Percentiles rank a stretch among this genome's conserved stretches.
These are phyloP conservation scores for Fomitopsis schrenkii DNA, from an alignment of 1,284 basidiomycete species.

Conservation along the genomic window DNA sequence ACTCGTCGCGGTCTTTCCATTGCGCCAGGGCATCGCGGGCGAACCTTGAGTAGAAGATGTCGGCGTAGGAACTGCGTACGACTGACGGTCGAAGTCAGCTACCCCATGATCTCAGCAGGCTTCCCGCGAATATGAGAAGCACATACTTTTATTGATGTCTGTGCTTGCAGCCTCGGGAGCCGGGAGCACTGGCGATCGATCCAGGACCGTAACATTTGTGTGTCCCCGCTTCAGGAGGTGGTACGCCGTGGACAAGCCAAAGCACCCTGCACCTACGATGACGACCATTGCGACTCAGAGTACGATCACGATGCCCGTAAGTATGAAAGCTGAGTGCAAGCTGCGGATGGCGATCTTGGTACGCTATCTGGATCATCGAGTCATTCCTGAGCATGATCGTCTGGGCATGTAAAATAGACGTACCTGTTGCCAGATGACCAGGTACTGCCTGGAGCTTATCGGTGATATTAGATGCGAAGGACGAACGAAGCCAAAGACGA, in stretches of 20 bases:
- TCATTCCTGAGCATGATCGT: background rate
- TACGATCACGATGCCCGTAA: background rate
- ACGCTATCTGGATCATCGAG: background rate
- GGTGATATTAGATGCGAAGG: no score
- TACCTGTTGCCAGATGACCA: no score
- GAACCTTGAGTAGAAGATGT: slow-evolving; percentile 65
- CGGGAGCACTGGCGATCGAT: slow-evolving; percentile 61
- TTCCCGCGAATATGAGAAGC: background rate
- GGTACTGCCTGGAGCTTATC: no score
- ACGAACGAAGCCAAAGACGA: no score
- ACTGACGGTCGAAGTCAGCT: slow-evolving; percentile 35
- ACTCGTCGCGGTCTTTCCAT: slow-evolving; percentile 66
- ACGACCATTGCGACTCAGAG: slow-evolving; percentile 38
- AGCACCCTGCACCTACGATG: slow-evolving; percentile 83
- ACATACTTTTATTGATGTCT: slow-evolving; percentile 80
- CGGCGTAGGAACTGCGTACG: slow-evolving; percentile 67
- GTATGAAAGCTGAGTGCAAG: no score
- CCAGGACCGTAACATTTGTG: slow-evolving; percentile 68
- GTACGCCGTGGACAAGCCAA: slow-evolving; percentile 82
- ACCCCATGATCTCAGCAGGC: background rate
- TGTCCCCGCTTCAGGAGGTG: slow-evolving; percentile 71
- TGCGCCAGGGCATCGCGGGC: slow-evolving; percentile 67
- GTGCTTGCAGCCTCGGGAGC: slow-evolving; percentile 79
- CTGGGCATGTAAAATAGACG: background rate
- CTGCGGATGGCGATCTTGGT: no score